Base-by-base conservation (phyloP, 371 early-diverging fungal species). In the Chytridium lagenaria region DNA sequence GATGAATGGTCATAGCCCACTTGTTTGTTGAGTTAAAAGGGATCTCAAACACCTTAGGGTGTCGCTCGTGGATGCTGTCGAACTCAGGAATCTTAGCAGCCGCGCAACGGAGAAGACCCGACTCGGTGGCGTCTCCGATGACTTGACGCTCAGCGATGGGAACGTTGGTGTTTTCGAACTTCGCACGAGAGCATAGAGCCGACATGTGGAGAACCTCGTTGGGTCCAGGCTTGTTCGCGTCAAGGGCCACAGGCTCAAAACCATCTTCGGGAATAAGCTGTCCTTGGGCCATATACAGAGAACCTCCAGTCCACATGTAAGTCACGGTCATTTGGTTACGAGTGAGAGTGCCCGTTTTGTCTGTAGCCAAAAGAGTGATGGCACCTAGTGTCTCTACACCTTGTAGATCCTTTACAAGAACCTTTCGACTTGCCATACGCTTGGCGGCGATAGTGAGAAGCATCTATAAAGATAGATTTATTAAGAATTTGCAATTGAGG, bases 11-110 rank as follows among this genome's bases (percentile, higher is more conserved):
- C 86, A 97, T 85, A 70, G 89, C 90, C 94, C 94, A 94, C 77
- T 97, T 97, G 89, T 90, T 96, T 61, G 91, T 90, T 19, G 93
- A 92, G 85, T 94, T 96, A 87, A 97, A 96, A 33, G 97, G 97
- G 33, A 97, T 91, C 77, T 97, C 97, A 84, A 94, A 93, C 70
- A 94, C 91, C 79, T 93, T 94, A 63, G 93, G 93, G 72, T 87
- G 90, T 51, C 74, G 57, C 33, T 88, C 88, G 23, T 73, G 50
- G 37, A 78, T 67, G 39, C 74, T 39, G 70, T 96, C 96, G 80
- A 89, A 90, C 70, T 90, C 85, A 31, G 73, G 59, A 15, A 90
- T 71, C 68, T 89, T 86, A 63, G 87, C 82, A 40, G 88, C 84
- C 2, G 94, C 92, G 80, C 92, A 94, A 22, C 93, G 88, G 59